These are phyloP conservation scores for Fragaria ananassa DNA, from an alignment of 306 rosid genomes.

Conservation along the genomic window DNA sequence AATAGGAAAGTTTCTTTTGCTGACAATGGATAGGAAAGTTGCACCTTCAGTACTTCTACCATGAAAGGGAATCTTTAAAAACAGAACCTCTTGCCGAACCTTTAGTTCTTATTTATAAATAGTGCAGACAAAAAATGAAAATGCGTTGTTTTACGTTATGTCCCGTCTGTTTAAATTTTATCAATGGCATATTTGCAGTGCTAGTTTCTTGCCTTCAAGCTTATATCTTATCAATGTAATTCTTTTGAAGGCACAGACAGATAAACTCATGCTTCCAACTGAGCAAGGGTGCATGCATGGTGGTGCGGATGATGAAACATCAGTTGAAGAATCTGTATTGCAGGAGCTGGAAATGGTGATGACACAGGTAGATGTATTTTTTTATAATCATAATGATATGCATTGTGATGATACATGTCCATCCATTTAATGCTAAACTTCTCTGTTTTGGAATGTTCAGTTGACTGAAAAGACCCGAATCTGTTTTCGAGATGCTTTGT, in stretches of 20 bases:
- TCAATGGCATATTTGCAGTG: not conserved
- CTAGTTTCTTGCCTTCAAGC: not conserved
- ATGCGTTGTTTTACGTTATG: not conserved
- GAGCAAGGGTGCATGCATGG: conserved; percentile 32
- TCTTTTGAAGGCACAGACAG: conserved; percentile 20
- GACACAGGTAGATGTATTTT: conserved; percentile 44
- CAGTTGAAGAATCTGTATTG: conserved; percentile 54
- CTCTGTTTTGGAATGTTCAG: conserved; percentile 29
- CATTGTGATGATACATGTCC: not conserved
- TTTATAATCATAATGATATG: not conserved
- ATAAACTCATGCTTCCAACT: conserved; percentile 24
- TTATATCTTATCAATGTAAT: conserved; percentile 10
- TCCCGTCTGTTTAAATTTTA: not conserved
- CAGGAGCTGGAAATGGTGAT: conserved; percentile 54
- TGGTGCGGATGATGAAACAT: conserved; percentile 30
- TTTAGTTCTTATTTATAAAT: not conserved
- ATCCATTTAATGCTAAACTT: conserved; percentile 19
- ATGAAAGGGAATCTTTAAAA: not conserved
- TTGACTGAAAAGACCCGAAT: conserved; percentile 56
- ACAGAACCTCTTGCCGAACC: not conserved
- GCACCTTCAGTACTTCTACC: not conserved
- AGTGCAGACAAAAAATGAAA: not conserved
- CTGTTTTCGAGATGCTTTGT: conserved; percentile 68
- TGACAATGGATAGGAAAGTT: not conserved
- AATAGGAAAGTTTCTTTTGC: not conserved